A percentile compares a stretch with the other conserved stretches of the same genome.
Conservation (phyloP, 768 basidiomycete species). For the Cystobasidium tubakii region DNA sequence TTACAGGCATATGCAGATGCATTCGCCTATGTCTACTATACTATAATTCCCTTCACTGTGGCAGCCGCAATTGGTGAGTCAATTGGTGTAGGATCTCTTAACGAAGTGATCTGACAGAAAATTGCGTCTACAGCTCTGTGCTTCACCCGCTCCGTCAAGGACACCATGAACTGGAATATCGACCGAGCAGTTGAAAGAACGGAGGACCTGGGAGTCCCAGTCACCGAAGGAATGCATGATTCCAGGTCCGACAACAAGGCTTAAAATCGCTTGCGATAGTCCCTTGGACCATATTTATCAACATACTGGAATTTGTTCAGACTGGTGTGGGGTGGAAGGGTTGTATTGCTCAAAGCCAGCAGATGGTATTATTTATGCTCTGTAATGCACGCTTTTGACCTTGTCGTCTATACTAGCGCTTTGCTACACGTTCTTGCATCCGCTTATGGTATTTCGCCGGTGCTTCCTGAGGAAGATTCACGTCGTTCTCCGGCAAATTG, state of each 20-base stretch:
- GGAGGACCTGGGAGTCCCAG: neutral
- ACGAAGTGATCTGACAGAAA: too few relatives aligned
- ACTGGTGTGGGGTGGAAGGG: too few relatives aligned
- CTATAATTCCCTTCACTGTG: conserved; percentile 15
- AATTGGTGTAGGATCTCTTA: too few relatives aligned
- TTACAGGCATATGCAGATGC: conserved; percentile 18
- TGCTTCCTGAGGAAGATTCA: neutral
- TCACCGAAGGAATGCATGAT: neutral
- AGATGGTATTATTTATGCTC: neutral
- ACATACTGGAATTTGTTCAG: too few relatives aligned
- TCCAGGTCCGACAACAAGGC: neutral
- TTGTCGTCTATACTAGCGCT: neutral
- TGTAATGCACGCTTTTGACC: too few relatives aligned
- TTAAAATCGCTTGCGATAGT: neutral
- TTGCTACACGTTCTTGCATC: neutral
- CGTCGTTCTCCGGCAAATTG: neutral
- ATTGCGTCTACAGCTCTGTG: neutral
- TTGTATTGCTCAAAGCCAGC: too few relatives aligned
- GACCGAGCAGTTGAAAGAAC: conserved; percentile 7
- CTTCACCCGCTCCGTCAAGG: conserved; percentile 1
- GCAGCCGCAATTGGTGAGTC: conserved; percentile 1
- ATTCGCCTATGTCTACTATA: conserved; percentile 18
- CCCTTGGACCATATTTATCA: too few relatives aligned
- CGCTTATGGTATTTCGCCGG: too few relatives aligned
- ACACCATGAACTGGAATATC: conserved; percentile 22